Percentiles rank a stretch among this genome's conserved stretches.
These are phyloP conservation scores for Cryptococcus floricola DNA, from an alignment of 1,284 basidiomycete species.

Conservation along the genomic window DNA sequence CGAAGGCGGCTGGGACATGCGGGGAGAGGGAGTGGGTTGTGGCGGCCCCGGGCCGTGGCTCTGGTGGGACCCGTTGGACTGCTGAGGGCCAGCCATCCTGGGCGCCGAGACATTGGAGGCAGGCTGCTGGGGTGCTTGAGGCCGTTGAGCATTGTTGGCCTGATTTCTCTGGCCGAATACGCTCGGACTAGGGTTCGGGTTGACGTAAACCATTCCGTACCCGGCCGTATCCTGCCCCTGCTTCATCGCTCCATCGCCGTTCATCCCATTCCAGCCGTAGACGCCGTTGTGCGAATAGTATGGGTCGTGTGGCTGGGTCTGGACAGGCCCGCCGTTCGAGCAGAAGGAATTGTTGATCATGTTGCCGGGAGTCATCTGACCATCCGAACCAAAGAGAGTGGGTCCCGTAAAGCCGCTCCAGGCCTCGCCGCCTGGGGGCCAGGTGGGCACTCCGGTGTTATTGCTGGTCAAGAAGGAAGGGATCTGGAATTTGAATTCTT, in stretches of 20 bases:
- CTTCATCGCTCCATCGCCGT: not conserved
- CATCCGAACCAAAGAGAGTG: constrained; percentile 18
- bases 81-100: not conserved
- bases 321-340: too few relatives aligned
- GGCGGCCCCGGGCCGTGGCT: not conserved
- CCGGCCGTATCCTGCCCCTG: not conserved
- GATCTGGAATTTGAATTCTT: constrained; percentile 44
- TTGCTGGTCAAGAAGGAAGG: constrained; percentile 33
- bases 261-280: constrained; percentile 6
- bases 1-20: constrained; percentile 1
- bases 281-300: too few relatives aligned
- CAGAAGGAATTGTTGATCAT: constrained; percentile 8
- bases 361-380: constrained; percentile 21
- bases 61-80: not conserved
- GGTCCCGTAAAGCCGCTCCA: constrained; percentile 38
- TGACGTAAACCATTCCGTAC: constrained; percentile 25
- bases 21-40: not conserved
- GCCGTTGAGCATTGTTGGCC: too few relatives aligned
- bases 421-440: constrained; percentile 42
- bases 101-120: not conserved
- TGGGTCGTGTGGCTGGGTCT: too few relatives aligned
- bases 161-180: constrained; percentile 7
- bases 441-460: constrained; percentile 29
- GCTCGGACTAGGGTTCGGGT: constrained; percentile 25
- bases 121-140: too few relatives aligned